These are phyloP conservation scores for Vitellaria paradoxa DNA, from an alignment of 179 eudicot species.

Conservation along the genomic window DNA sequence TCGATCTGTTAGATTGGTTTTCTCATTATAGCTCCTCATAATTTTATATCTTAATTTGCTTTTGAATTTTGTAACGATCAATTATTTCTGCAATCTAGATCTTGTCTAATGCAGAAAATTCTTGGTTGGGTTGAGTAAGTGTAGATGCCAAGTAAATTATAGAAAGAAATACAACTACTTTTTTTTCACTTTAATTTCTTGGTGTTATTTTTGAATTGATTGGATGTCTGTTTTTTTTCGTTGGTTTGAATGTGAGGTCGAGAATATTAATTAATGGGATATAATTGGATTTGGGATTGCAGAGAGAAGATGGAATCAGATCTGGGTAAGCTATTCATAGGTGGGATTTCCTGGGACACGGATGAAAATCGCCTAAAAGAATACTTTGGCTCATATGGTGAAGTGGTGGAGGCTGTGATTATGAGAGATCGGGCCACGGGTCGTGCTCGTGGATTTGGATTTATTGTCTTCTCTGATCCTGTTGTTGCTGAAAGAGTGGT, in stretches of 20 bases:
- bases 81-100: conserved; percentile 14
- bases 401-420: conserved; percentile 68
- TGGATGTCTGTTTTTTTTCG: conserved; percentile 1
- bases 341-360: conserved; percentile 86
- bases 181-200: neutral
- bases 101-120: neutral
- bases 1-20: conserved; percentile 23
- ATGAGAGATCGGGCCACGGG: conserved; percentile 71
- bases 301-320: conserved; percentile 57
- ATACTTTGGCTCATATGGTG: conserved; percentile 61
- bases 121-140: neutral
- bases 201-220: conserved; percentile 12
- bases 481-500: conserved; percentile 64
- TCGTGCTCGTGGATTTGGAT: conserved; percentile 83
- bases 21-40: conserved; percentile 2
- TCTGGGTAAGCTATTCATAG: conserved; percentile 71
- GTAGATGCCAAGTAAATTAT: conserved; percentile 9
- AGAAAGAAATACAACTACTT: neutral
- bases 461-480: conserved; percentile 63
- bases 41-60: neutral
- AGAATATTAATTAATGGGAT: conserved; percentile 12
- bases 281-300: conserved; percentile 14
- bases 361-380: conserved; percentile 65
- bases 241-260: neutral
- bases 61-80: neutral